Conservation (phyloP, 2,329 filamentous ascomycete species). For the Stagonosporopsis tanaceti region DNA sequence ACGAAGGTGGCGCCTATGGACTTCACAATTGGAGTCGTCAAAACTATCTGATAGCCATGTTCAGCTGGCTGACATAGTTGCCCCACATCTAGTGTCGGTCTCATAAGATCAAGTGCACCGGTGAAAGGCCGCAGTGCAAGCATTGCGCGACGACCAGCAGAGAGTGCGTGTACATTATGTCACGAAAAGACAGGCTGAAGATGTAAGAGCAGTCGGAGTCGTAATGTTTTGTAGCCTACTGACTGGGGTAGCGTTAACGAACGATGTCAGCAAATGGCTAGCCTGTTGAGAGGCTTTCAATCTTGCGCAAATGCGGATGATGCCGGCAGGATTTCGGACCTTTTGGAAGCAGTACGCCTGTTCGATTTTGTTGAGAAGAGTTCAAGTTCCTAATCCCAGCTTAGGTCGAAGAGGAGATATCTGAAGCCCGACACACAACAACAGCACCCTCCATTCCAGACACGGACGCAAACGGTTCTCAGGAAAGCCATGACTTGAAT, state of each 20-base stretch:
- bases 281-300: constrained; percentile 29
- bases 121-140: constrained; percentile 47
- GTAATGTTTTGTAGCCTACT: constrained; percentile 6
- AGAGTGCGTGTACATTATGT: constrained; percentile 51
- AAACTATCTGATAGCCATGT: not conserved
- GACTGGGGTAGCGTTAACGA: constrained; percentile 38
- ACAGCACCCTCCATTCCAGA: constrained; percentile 27
- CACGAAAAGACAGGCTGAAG: constrained; percentile 50
- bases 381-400: constrained; percentile 15
- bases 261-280: constrained; percentile 40
- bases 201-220: constrained; percentile 31
- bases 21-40: not conserved
- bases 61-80: not conserved
- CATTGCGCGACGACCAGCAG: constrained; percentile 46
- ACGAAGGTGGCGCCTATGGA: too few species aligned
- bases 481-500: constrained; percentile 17
- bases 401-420: constrained; percentile 41
- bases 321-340: constrained; percentile 29
- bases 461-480: constrained; percentile 28
- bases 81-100: constrained; percentile 42
- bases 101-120: constrained; percentile 54
- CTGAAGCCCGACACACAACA: constrained; percentile 26
- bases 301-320: constrained; percentile 31
- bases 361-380: not conserved
- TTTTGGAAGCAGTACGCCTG: constrained; percentile 33